These are phyloP conservation scores for Termitomyces bulborhizus DNA, from an alignment of 768 basidiomycete species.

Conservation along the genomic window DNA sequence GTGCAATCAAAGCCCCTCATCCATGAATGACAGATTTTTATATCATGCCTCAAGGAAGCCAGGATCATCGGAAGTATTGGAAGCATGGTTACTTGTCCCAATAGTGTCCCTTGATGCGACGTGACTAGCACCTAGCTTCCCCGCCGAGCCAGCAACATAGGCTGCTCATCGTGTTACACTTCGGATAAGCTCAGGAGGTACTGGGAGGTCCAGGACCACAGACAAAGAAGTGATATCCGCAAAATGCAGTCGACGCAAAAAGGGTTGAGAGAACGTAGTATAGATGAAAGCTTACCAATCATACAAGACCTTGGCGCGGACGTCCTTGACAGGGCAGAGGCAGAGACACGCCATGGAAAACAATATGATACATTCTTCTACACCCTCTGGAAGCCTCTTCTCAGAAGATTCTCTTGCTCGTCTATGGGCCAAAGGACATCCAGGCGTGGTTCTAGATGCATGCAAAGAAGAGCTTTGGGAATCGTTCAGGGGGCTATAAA, in stretches of 20 bases:
- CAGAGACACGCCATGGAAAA: not conserved
- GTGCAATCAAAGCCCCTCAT: not conserved
- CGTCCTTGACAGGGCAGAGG: no score
- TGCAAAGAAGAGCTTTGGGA: not conserved
- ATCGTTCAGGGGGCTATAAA: not conserved
- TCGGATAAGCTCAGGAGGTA: conserved; percentile 1
- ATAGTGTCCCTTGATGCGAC: not conserved
- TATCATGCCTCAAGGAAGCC: conserved; percentile 3
- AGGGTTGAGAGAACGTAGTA: not conserved
- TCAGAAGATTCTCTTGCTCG: not conserved
- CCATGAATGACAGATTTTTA: conserved; percentile 5
- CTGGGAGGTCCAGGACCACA: not conserved
- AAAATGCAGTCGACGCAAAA: not conserved
- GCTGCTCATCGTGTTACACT: not conserved
- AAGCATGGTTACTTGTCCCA: not conserved
- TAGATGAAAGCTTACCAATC: not conserved
- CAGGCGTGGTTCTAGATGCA: not conserved
- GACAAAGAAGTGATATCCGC: not conserved
- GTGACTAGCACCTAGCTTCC: not conserved
- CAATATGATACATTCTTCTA: not conserved
- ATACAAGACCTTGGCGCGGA: not conserved
- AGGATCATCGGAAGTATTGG: not conserved
- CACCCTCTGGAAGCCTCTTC: no score
- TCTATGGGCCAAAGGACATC: not conserved
- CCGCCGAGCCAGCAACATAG: not conserved